Base-by-base conservation (phyloP, 1,284 basidiomycete genomes). In the Xerocomus cyaneibrunnescens region DNA sequence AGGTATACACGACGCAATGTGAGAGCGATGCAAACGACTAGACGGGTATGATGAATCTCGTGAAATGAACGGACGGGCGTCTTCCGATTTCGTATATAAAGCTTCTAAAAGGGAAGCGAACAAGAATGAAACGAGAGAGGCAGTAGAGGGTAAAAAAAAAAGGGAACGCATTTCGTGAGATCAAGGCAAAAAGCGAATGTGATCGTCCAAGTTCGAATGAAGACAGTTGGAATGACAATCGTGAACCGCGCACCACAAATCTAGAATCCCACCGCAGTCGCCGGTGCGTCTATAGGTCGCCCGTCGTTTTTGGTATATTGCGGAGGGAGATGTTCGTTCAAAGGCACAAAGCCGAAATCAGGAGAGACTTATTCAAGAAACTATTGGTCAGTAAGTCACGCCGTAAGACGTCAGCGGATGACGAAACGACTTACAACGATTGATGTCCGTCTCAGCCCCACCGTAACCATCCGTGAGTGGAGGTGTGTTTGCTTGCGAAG, bases 401-500 rank as follows among this genome's bases (percentile, higher is more conserved):
- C 62, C 56, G 57, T 61, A 59, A 65, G 57, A 60, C 48, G 54
- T 46, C 46, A 58, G 57, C 28, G 57, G 37, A 51, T 52, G 44
- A 54, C 54, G 48, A 56, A 41, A 46, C 45, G 56, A 87, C 87
- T 85, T 74, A 90, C 88, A 89, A 72, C 87, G 80, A 65, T 82
- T 85, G 66, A 89, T 86, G 70, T 86, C 85, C 54, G 84, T 81
- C 63, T 81, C 83, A 58, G 77, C 51, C 13, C 64, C 79, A 52
- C 81, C 80, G 59, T 79, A 80, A 43, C 81, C 81, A 43, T 79
- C 76, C 47, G 81, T 80, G 51, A 80, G 74, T 34, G 89, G 88
- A n/a, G 88, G 88, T 34, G 87, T 90, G 62, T 86, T 85, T 42
- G 89, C 87, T 69, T 89, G 85, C 46, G 85, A 81, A 38, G 85